These are phyloP conservation scores for Colletotrichum spinosum DNA, from an alignment of 2,329 filamentous ascomycete genomes.

Conservation along the genomic window DNA sequence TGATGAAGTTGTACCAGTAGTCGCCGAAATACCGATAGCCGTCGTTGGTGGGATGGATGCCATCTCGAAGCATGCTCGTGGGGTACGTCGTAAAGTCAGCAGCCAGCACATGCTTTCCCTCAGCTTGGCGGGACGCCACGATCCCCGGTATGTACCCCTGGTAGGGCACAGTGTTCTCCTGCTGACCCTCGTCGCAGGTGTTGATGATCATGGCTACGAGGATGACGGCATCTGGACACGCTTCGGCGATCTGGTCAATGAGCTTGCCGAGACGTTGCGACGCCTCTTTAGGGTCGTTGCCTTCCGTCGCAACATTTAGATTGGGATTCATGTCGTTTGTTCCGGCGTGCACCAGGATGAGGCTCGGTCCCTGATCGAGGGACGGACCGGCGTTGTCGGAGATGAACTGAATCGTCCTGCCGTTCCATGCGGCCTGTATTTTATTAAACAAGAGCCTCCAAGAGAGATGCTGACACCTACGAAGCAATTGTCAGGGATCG, in stretches of 20 bases:
- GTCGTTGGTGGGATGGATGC: slow-evolving; percentile 48
- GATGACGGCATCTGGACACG: slow-evolving; percentile 48
- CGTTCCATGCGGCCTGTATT: slow-evolving; percentile 49
- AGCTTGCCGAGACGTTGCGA: slow-evolving; percentile 46
- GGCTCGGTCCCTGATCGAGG: slow-evolving; percentile 48
- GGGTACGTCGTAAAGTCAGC: slow-evolving; percentile 48
- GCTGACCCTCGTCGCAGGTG: slow-evolving; percentile 43
- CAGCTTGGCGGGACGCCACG: slow-evolving; percentile 42
- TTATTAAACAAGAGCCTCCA: neutral
- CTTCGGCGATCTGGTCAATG: slow-evolving; percentile 45
- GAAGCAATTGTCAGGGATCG: slow-evolving; percentile 48
- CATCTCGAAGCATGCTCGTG: slow-evolving; percentile 38
- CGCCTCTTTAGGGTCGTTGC: slow-evolving; percentile 45
- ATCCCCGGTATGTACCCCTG: slow-evolving; percentile 45
- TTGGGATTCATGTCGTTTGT: slow-evolving; percentile 53
- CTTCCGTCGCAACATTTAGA: slow-evolving; percentile 43
- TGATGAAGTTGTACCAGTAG: slow-evolving; percentile 51
- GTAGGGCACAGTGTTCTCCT: slow-evolving; percentile 42
- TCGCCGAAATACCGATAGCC: slow-evolving; percentile 50
- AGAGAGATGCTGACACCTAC: slow-evolving; percentile 39
- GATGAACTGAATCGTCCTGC: slow-evolving; percentile 52
- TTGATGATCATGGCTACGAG: slow-evolving; percentile 50
- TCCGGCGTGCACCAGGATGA: slow-evolving; percentile 50
- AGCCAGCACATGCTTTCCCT: slow-evolving; percentile 46
- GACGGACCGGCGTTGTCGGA: slow-evolving; percentile 45